These are phyloP conservation scores for Alternaria hordeiaustralica DNA, from an alignment of 2,329 filamentous ascomycete genomes.

Conservation along the genomic window DNA sequence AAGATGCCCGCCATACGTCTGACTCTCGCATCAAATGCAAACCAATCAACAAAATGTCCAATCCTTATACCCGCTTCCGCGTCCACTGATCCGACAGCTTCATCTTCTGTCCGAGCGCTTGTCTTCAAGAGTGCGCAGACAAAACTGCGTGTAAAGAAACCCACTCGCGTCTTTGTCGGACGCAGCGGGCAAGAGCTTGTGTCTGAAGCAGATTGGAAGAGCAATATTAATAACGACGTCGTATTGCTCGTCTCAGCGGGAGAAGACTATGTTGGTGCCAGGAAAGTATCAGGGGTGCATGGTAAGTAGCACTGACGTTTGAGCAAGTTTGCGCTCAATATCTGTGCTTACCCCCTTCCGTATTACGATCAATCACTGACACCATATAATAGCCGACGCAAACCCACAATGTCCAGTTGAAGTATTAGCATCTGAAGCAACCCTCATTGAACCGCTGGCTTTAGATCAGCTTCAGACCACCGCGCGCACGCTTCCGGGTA, in stretches of 20 bases:
- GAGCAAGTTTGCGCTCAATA: constrained; percentile 34
- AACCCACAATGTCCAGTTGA: constrained; percentile 26
- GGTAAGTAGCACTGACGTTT: constrained; percentile 21
- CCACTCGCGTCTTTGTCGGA: constrained; percentile 34
- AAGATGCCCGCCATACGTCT: constrained; percentile 32
- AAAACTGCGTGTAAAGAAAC: constrained; percentile 42
- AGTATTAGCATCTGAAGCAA: constrained; percentile 35
- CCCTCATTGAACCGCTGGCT: constrained; percentile 35
- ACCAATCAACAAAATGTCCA: constrained; percentile 37
- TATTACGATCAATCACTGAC: constrained; percentile 1
- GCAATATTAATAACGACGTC: constrained; percentile 30
- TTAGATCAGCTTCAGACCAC: constrained; percentile 41
- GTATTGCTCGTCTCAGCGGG: constrained; percentile 39
- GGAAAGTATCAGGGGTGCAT: constrained; percentile 21
- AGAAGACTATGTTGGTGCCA: constrained; percentile 42
- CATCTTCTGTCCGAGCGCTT: constrained; percentile 27
- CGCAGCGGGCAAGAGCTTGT: constrained; percentile 37
- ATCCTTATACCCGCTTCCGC: constrained; percentile 32
- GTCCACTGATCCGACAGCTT: constrained; percentile 19
- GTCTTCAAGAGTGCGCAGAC: constrained; percentile 39
- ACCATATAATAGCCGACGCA: constrained; percentile 17
- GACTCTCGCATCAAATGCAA: constrained; percentile 41
- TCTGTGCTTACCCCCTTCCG: neutral
- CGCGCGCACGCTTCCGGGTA: constrained; percentile 43
- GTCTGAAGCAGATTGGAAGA: constrained; percentile 35